These are phyloP conservation scores for Gonium pectorale DNA, from an alignment of 139 green algal genomes.

Conservation along the genomic window DNA sequence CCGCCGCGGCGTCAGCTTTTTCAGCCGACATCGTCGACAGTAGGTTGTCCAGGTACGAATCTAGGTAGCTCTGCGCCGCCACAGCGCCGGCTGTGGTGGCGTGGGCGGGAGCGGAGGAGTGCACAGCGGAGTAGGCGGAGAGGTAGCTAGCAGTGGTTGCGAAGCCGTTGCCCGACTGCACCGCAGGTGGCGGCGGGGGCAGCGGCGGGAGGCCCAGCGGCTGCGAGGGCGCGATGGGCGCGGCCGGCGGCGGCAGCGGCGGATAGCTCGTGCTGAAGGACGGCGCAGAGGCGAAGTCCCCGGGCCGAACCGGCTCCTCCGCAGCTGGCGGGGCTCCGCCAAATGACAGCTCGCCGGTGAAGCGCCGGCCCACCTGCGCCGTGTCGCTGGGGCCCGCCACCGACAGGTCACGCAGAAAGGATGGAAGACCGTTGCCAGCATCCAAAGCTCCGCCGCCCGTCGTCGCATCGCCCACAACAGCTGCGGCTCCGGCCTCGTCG, in stretches of 20 bases:
- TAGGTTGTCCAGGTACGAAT: slow-evolving; percentile 63
- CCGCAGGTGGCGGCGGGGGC: background rate
- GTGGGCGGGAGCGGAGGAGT: background rate
- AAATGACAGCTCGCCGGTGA: background rate
- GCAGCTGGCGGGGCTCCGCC: background rate
- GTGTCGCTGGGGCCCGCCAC: no score
- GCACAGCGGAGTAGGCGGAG: slow-evolving; percentile 32
- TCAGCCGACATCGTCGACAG: slow-evolving; percentile 14
- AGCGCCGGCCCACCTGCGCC: no score
- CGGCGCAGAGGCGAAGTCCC: background rate
- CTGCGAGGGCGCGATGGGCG: background rate
- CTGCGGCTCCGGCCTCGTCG: no score
- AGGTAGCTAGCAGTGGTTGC: slow-evolving; percentile 12
- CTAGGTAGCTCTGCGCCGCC: slow-evolving; percentile 48
- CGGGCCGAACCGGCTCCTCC: background rate
- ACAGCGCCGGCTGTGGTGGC: background rate
- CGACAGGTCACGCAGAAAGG: no score
- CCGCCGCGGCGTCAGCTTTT: background rate
- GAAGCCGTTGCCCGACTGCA: no score
- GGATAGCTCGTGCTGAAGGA: slow-evolving; percentile 19
- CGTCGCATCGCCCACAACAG: no score
- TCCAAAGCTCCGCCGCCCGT: no score
- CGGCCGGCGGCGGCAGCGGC: background rate
- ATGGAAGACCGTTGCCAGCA: no score
- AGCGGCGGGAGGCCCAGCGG: background rate